phyloP scores from a whole-genome alignment of 2,329 filamentous ascomycete genomes.

The Sporothrix dimorphospora region DNA sequence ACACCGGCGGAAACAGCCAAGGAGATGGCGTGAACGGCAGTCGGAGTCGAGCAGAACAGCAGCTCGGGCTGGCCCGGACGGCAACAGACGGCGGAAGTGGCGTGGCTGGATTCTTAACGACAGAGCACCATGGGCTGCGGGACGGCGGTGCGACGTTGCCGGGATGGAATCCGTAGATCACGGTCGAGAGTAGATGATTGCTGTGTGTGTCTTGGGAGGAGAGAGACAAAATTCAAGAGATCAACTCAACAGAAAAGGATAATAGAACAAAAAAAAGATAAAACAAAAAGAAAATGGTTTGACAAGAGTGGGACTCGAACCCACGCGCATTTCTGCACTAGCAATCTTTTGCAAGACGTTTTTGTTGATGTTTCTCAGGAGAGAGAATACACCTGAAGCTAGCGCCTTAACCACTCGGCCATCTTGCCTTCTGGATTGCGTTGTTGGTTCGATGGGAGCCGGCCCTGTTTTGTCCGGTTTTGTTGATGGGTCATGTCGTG shows the following conservation, averaged over 20 bases:
- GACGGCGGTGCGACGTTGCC: neutral
- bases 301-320: slow-evolving; percentile 19
- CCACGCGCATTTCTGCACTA: slow-evolving; percentile 8
- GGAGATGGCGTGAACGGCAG: neutral
- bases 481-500: neutral
- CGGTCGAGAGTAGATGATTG: neutral
- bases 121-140: slow-evolving; percentile 3
- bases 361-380: neutral
- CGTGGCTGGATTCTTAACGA: neutral
- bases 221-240: neutral
- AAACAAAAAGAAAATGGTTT: neutral
- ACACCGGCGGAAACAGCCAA: neutral
- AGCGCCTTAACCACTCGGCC: slow-evolving; percentile 18
- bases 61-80: neutral
- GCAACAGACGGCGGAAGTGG: neutral
- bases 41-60: neutral
- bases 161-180: neutral
- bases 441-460: neutral
- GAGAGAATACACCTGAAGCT: neutral
- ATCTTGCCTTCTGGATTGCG: neutral
- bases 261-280: no score
- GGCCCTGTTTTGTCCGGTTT: neutral
- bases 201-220: no score
- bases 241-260: neutral
- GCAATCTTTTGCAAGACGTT: neutral